These are phyloP conservation scores for Blastocystis sp. DNA, from an alignment of 352 stramenopile species.

Conservation along the genomic window DNA sequence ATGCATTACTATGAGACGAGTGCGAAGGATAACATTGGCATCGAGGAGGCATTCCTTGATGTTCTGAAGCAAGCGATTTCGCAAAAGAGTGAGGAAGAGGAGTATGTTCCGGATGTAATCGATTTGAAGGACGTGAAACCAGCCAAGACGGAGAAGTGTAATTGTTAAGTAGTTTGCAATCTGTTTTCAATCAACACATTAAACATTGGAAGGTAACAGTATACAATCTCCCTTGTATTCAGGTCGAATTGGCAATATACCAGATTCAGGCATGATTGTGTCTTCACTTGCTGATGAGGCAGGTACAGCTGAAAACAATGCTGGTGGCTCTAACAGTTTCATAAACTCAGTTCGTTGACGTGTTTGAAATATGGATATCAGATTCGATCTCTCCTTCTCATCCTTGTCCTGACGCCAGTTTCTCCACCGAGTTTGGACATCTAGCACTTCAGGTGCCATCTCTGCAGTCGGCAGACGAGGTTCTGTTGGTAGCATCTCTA, in stretches of 20 bases:
- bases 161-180: constrained; percentile 36
- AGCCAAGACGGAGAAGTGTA: constrained; percentile 44
- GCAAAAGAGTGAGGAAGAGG: constrained; percentile 53
- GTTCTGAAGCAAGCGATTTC: constrained; percentile 51
- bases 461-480: no score
- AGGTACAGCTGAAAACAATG: no score
- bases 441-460: no score
- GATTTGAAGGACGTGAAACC: constrained; percentile 48
- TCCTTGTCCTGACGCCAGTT: background rate
- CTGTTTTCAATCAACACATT: background rate
- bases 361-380: background rate
- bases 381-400: background rate
- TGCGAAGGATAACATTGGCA: constrained; percentile 89
- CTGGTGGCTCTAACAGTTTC: background rate
- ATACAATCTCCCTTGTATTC: background rate
- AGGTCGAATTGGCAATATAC: background rate
- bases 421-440: background rate
- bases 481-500: background rate
- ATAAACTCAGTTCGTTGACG: background rate
- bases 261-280: background rate
- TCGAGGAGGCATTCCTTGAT: constrained; percentile 85
- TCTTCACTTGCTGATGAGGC: no score
- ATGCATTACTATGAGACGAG: constrained; percentile 94
- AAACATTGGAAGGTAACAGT: background rate
- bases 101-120: constrained; percentile 56